phyloP scores from a whole-genome alignment of 2,329 filamentous ascomycete genomes.

The Waltergamsia citrina region DNA sequence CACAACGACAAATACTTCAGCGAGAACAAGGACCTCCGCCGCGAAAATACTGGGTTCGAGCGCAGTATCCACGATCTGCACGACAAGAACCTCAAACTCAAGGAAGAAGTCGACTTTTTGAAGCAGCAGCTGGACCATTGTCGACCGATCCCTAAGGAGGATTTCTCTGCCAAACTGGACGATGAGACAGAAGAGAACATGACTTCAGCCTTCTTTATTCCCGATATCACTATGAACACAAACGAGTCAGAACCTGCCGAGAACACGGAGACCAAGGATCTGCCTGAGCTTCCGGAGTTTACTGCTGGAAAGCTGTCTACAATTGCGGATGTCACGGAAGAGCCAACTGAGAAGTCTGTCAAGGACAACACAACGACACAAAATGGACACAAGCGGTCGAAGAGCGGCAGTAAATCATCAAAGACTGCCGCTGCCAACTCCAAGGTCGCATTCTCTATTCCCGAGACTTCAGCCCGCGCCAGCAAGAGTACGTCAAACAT shows the following conservation, averaged over 20 bases:
- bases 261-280: constrained; percentile 19
- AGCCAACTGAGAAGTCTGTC: constrained; percentile 15
- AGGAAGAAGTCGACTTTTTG: constrained; percentile 35
- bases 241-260: constrained; percentile 21
- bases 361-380: constrained; percentile 18
- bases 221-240: constrained; percentile 45
- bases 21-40: constrained; percentile 38
- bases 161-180: constrained; percentile 22
- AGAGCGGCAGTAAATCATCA: constrained; percentile 15
- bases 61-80: constrained; percentile 34
- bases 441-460: constrained; percentile 32
- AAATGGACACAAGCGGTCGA: constrained; percentile 13
- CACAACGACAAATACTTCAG: constrained; percentile 46
- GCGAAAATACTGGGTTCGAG: constrained; percentile 38
- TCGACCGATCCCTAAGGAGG: constrained; percentile 25
- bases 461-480: constrained; percentile 19
- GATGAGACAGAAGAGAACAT: constrained; percentile 40
- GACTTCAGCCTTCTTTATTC: constrained; percentile 49
- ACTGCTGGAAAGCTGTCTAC: constrained; percentile 18
- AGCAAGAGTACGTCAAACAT: constrained; percentile 18
- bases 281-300: constrained; percentile 16
- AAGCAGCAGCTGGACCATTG: constrained; percentile 34
- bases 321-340: constrained; percentile 17
- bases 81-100: constrained; percentile 34
- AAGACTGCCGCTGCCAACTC: constrained; percentile 16